These are phyloP conservation scores for Dipteronia sinensis DNA, from an alignment of 345 rosid species.

Conservation along the genomic window DNA sequence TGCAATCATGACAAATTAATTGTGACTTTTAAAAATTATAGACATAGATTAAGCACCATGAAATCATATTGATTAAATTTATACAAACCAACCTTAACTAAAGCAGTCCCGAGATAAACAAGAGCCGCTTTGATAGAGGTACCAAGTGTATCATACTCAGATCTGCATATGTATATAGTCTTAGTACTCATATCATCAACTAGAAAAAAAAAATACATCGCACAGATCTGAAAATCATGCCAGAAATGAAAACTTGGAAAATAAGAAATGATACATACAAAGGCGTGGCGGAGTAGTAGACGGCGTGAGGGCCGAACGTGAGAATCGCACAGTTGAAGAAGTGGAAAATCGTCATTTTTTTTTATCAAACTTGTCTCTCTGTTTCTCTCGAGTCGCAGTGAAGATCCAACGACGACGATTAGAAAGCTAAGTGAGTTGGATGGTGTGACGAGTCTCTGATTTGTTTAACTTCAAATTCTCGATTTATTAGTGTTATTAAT, in stretches of 20 bases:
- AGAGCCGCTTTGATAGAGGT: slow-evolving; percentile 86
- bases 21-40: not conserved
- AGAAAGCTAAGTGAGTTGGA: not conserved
- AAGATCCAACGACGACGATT: not conserved
- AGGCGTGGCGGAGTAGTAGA: slow-evolving; percentile 98
- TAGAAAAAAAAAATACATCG: not conserved
- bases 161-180: slow-evolving; percentile 44
- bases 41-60: not conserved
- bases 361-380: not conserved
- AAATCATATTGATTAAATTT: not conserved
- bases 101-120: slow-evolving; percentile 88
- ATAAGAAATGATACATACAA: slow-evolving; percentile 43
- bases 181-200: not conserved
- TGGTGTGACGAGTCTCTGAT: too few species aligned
- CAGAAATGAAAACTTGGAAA: not conserved
- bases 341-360: slow-evolving; percentile 84
- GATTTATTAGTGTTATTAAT: not conserved
- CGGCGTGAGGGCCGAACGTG: slow-evolving; percentile 98
- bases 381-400: not conserved
- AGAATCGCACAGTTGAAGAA: slow-evolving; percentile 99
- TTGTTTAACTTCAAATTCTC: not conserved
- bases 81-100: slow-evolving; percentile 68
- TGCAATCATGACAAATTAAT: slow-evolving; percentile 38
- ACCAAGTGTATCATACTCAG: slow-evolving; percentile 96
- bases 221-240: not conserved